These are phyloP conservation scores for Gynochthodes officinalis DNA, from an alignment of 257 asterid genomes.

Conservation along the genomic window DNA sequence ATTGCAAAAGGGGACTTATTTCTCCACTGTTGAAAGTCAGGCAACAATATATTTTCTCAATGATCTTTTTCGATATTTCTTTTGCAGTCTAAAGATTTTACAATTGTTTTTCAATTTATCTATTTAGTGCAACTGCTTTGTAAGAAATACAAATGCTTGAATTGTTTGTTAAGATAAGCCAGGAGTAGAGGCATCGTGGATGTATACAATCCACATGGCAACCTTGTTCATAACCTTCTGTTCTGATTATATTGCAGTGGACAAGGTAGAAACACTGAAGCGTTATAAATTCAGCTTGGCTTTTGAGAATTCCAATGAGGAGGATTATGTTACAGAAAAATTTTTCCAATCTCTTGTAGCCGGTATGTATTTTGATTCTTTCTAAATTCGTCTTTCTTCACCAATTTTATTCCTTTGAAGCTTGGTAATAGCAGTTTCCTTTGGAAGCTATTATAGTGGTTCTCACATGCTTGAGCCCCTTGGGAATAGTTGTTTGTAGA, in stretches of 20 bases:
- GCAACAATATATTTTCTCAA: neutral
- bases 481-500: neutral
- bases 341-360: conserved; percentile 96
- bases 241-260: conserved; percentile 61
- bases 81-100: neutral
- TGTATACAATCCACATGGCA: conserved; percentile 1
- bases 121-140: neutral
- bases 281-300: conserved; percentile 92
- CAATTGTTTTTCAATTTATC: neutral
- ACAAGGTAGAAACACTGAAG: conserved; percentile 75
- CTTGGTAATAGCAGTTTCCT: neutral
- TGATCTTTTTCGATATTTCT: neutral
- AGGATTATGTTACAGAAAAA: conserved; percentile 96
- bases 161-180: neutral
- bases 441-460: neutral
- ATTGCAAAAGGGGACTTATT: neutral
- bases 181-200: neutral
- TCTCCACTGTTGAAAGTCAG: neutral
- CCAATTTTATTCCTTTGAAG: neutral
- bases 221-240: neutral
- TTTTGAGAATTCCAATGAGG: conserved; percentile 94
- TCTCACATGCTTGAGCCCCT: neutral
- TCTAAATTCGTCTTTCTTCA: neutral
- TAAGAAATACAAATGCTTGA: neutral
- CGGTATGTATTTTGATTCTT: conserved; percentile 42